Evolutionary conservation across 2,329 filamentous ascomycete genomes (phyloP), one percentile per base, ranked within the genome.

Genomic region (Aspergillus novoparasiticus): DNA sequence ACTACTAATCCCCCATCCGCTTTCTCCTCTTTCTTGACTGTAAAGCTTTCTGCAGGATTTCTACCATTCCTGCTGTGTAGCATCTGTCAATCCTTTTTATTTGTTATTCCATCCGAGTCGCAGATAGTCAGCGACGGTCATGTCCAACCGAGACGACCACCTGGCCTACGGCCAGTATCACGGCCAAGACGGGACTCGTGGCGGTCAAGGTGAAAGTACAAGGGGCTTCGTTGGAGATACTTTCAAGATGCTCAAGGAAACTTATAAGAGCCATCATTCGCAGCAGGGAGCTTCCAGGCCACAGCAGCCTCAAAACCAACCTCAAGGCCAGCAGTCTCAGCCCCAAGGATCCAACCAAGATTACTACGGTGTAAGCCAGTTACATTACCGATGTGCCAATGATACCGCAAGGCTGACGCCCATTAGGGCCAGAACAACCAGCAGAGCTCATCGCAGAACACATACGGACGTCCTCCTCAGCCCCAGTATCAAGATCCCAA

Each of bases 151-250:
- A 61, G 82, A 86, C 66, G 82, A 87, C 68, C 78, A 80, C 64
- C 71, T 87, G 71, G 85, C 85, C 60, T 87, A 87, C 71, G 85
- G 85, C 65, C 80, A 84, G 41, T 84, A 84, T 68, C 71, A 78
- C 71, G 72, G 39, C 41, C 58, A 70, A 63, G 70, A 67, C 65
- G 76, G 63, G 68, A 72, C 69, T 67, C 75, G 73, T 58, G 74
- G 71, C 58, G 74, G 68, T 6, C 66, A 68, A 48, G 71, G 67
- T 41, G 80, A 81, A 51, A 77, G 76, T 46, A 80, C 84, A 50
- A 78, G 84, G 46, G 82, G 84, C n/a, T 71, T 87, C 36, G 76
- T 85, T 43, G 82, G 84, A 43, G 83, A 85, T 69, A 80, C 85
- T 64, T 82, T 84, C 62, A 79, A 80, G 69, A 83, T 81, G 69